These are phyloP conservation scores for Rhododendron vialii DNA, from an alignment of 148 eudicot species.

Conservation along the genomic window DNA sequence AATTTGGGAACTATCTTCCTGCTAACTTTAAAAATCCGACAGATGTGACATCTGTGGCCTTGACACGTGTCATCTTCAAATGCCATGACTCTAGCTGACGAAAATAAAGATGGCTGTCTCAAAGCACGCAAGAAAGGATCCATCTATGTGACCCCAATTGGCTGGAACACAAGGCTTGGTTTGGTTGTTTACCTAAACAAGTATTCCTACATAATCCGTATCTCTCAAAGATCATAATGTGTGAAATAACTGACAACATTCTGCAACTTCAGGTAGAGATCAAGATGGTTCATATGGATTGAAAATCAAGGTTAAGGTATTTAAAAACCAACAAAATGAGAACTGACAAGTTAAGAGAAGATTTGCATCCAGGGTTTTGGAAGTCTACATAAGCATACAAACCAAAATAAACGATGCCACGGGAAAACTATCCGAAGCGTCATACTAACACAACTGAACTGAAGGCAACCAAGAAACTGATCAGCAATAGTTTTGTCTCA, in stretches of 20 bases:
- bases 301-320: not conserved
- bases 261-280: not conserved
- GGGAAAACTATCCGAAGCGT: not conserved
- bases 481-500: not conserved
- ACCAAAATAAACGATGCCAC: not conserved
- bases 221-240: not conserved
- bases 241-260: not conserved
- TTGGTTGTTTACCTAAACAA: not conserved
- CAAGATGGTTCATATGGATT: not conserved
- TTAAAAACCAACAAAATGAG: not conserved
- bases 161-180: not conserved
- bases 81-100: not conserved
- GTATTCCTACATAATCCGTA: not conserved
- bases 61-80: not conserved
- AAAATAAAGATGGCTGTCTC: not conserved
- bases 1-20: not conserved
- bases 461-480: not conserved
- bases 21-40: not conserved
- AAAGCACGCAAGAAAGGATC: not conserved
- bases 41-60: not conserved
- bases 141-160: not conserved
- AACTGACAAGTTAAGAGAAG: constrained; percentile 3
- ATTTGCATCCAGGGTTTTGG: not conserved
- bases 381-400: not conserved
- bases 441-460: not conserved